Percentiles rank a stretch among this genome's conserved stretches.
Conservation (phyloP, 208 protist genomes). For the Trypanosoma boissoni region DNA sequence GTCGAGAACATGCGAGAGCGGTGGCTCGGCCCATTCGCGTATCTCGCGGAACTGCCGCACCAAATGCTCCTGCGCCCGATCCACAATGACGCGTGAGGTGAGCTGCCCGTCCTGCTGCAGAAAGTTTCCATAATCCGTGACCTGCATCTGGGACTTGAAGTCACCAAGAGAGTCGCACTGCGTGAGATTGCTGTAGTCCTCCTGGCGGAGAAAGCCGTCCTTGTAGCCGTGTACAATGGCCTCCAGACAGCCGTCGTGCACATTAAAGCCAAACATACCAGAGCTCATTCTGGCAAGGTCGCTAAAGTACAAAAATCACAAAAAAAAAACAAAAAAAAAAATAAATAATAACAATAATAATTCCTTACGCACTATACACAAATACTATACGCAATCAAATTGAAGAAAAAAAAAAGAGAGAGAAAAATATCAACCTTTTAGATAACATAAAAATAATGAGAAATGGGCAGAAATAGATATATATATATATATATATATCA, state of each 20-base stretch:
- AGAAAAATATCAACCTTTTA: not conserved
- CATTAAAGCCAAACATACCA: slow-evolving; percentile 80
- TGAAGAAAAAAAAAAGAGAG: not conserved
- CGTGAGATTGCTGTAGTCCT: slow-evolving; percentile 97
- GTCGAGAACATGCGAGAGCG: slow-evolving; percentile 97
- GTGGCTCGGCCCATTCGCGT: slow-evolving; percentile 91
- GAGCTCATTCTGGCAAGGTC: not conserved
- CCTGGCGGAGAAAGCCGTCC: slow-evolving; percentile 88
- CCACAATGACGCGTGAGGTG: slow-evolving; percentile 87
- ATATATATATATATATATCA: slow-evolving; percentile 1
- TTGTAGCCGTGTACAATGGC: slow-evolving; percentile 90
- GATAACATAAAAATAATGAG: too few relatives aligned
- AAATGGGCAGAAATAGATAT: not conserved
- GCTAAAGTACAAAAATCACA: not conserved
- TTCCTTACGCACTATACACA: not conserved
- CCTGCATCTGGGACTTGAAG: slow-evolving; percentile 96
- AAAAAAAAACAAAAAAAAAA: slow-evolving; percentile 16
- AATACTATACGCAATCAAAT: not conserved
- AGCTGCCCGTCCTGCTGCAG: slow-evolving; percentile 95
- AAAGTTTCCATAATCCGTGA: slow-evolving; percentile 98
- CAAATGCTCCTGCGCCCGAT: slow-evolving; percentile 93
- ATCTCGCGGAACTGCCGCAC: slow-evolving; percentile 96
- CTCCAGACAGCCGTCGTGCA: slow-evolving; percentile 87
- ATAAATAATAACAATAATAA: not conserved
- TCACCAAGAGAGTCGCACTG: slow-evolving; percentile 98